Evolutionary conservation across 2,329 filamentous ascomycete species (phyloP), one percentile per base, ranked within the genome.

Genomic region (Calonectria montana): DNA sequence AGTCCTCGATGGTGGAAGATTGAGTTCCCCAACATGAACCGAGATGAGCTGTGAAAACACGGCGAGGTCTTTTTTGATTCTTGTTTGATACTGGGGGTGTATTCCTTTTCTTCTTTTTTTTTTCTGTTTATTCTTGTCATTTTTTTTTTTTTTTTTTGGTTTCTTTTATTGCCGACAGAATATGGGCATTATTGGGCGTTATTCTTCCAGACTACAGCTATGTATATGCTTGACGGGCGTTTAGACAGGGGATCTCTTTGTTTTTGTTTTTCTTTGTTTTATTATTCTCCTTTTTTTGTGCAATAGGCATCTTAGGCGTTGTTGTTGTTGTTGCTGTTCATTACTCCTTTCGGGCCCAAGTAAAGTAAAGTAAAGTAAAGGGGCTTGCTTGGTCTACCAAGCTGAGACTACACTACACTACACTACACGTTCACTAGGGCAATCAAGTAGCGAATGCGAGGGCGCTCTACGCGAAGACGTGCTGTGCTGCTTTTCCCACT

Each of bases 1-100:
- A 80, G 78, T 5, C 87, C 86, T 1, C 83, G 89, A 67, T 83
- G 79, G 47, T 91, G 88, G 87, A 82, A 77, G 57, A 81, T 90
- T 61, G 75, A 83, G 68, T 78, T 86, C 16, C 87, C 86, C 1
- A 81, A 83, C 59, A 43, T 87, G 4, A 81, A 83, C 66, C 70
- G 85, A 4, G 86, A 89, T 65, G 89, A 91, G 82, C 78, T 90
- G 31, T 90, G 73, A 81, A 31, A 13, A n/a, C 5, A 5, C 16
- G 47, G 9, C 3, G 7, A 29, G n/a, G 27, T 15, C 2, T 7
- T 7, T 15, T 3, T n/a, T 31, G 7, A 10, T 10, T 35, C 31
- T 35, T 35, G 31, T 35, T 35, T 35, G 31, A 35, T 35, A 35
- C 10, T 35, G 8, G 9, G 31, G 10, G 31, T 35, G 31, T 25